These are phyloP conservation scores for Nicotiana sylvestris DNA, from an alignment of 257 asterid species.

Conservation along the genomic window DNA sequence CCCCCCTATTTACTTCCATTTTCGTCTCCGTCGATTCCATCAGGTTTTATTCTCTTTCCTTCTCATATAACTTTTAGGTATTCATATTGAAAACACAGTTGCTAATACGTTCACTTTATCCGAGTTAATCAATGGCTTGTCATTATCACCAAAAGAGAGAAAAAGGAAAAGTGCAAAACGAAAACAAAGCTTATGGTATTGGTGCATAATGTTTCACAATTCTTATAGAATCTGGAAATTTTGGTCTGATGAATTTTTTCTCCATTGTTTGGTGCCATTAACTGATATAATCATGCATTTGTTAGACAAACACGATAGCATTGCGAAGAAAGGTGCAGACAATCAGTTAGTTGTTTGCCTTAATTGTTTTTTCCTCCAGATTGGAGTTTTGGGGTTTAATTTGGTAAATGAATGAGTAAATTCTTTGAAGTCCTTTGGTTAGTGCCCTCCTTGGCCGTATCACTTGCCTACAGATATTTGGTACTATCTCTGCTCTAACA, in stretches of 20 bases:
- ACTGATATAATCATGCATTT: too few species aligned
- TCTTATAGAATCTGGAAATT: neutral
- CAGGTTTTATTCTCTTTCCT: conserved; percentile 33
- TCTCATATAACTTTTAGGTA: neutral
- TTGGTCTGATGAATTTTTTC: too few species aligned
- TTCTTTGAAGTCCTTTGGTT: neutral
- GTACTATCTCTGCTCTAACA: neutral
- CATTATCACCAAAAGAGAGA: too few species aligned
- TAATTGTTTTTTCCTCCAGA: too few species aligned
- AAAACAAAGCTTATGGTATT: neutral
- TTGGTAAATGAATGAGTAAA: neutral
- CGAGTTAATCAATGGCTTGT: neutral
- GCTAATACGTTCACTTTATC: neutral
- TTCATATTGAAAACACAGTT: too few species aligned
- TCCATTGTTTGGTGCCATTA: too few species aligned
- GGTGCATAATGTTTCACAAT: neutral
- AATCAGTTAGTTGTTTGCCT: too few species aligned
- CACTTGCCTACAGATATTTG: neutral
- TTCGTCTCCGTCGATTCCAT: conserved; percentile 72
- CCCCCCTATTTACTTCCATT: conserved; percentile 89
- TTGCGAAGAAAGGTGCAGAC: too few species aligned
- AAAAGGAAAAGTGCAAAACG: too few species aligned
- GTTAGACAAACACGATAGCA: too few species aligned
- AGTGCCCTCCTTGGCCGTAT: neutral
- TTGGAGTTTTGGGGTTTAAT: too few species aligned